Base-by-base conservation (phyloP, 257 asterid species). In the Solanum bulbocastanum region DNA sequence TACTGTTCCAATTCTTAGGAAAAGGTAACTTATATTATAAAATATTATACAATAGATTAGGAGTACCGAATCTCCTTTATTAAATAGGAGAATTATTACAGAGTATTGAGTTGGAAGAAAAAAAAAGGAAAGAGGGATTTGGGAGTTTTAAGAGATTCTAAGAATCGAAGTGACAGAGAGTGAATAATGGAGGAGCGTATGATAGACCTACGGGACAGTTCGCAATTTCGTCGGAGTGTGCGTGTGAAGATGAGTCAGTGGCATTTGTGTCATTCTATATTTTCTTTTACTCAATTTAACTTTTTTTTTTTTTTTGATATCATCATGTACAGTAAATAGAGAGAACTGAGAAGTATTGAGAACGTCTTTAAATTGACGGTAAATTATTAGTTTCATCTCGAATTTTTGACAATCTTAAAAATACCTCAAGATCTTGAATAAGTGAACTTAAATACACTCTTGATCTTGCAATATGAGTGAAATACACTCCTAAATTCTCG, bases 1-100 rank as follows among this genome's bases (percentile, higher is more conserved):
- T 42, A 86, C 69, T 87, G 87, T 84, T 84, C 39, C 87, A 42
- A 78, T 78, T 40, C 3, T 5, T 78, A 40, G 13, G 33, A 25
- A 74, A 79, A 79, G 60, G 39, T 27, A 44, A 79, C 2, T 8
- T 78, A 14, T 78, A 35, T 75, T 20, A 23, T 73, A 73, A 2
- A 2, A 60, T 75, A 74, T 39, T 32, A 40, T 25, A 79, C 65
- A 42, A 42, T 42, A 78, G 65, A 42, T 5, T 11, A 25, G 62
- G 37, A 25, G 39, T 27, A 79, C 16, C 84, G 39, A 14, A 42
- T 44, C 65, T 79, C 62, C 39, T 44, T 42, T 42, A 42, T 78
- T 79, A 25, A 78, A 78, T 78, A 42, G 65, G 16, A 78, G n/a
- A 40, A 40, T 42, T 42, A 42, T 78, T 79, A 79, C 16, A 44